phyloP scores from a whole-genome alignment of 352 stramenopile species.

The Globisporangium canariense region DNA sequence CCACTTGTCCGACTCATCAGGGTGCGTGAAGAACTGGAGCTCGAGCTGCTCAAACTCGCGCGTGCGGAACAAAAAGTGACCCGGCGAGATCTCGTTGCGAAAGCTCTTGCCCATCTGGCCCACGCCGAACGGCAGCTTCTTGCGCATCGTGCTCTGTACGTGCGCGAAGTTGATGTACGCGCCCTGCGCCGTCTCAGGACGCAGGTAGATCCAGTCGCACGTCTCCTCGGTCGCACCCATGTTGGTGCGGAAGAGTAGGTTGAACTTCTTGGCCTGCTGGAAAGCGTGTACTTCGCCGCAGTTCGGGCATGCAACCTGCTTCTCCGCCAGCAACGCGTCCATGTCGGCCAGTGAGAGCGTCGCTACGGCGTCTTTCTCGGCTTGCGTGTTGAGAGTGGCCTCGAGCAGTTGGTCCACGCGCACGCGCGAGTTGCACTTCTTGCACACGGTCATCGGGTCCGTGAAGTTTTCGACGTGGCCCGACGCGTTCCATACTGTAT shows the following conservation, averaged over 20 bases:
- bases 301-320: constrained; percentile 53
- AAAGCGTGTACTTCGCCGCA: constrained; percentile 52
- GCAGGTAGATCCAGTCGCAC: constrained; percentile 91
- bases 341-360: constrained; percentile 54
- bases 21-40: constrained; percentile 82
- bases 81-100: constrained; percentile 97
- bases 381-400: constrained; percentile 34
- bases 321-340: constrained; percentile 45
- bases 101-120: constrained; percentile 98
- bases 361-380: constrained; percentile 46
- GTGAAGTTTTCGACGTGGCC: constrained; percentile 97
- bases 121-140: constrained; percentile 95
- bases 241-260: constrained; percentile 97
- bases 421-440: constrained; percentile 87
- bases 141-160: constrained; percentile 88
- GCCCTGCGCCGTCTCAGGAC: constrained; percentile 97
- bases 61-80: constrained; percentile 97
- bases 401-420: constrained; percentile 77
- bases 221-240: constrained; percentile 91
- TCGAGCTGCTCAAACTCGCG: constrained; percentile 99
- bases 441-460: constrained; percentile 97
- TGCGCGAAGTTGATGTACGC: constrained; percentile 99
- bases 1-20: constrained; percentile 69
- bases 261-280: constrained; percentile 92
- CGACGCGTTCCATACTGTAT: constrained; percentile 90